Percentiles rank a stretch among this genome's conserved stretches.
These are phyloP conservation scores for Jackrogersella minutella DNA, from an alignment of 495 filamentous ascomycete species.

Conservation along the genomic window DNA sequence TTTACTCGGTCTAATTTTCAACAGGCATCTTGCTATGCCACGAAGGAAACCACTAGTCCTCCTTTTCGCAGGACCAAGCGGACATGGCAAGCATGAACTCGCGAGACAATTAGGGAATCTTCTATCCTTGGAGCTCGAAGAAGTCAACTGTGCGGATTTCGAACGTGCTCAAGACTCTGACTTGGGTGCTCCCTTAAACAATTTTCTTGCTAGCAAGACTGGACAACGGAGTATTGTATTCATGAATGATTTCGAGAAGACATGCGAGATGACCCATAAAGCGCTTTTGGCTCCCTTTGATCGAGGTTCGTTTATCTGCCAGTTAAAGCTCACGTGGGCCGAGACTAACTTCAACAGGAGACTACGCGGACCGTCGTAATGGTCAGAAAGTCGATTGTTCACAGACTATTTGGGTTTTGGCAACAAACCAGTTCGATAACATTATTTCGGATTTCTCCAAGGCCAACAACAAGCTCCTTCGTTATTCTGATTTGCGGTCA, in stretches of 20 bases:
- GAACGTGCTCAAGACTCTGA: conserved; percentile 47
- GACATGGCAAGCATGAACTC: conserved; percentile 64
- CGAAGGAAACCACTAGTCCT: conserved; percentile 50
- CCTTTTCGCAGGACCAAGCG: conserved; percentile 58
- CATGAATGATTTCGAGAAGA: conserved; percentile 68
- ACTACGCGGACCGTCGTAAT: conserved; percentile 58
- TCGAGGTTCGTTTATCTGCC: conserved; percentile 44
- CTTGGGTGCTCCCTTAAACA: conserved; percentile 58
- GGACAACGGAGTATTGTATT: conserved; percentile 58
- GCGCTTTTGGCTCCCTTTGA: conserved; percentile 57
- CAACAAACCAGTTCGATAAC: conserved; percentile 58
- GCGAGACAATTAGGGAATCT: conserved; percentile 53
- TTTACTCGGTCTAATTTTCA: background rate
- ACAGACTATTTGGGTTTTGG: conserved; percentile 65
- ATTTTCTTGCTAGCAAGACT: conserved; percentile 57
- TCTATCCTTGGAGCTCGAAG: conserved; percentile 51
- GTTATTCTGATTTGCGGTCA: conserved; percentile 24
- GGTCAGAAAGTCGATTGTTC: conserved; percentile 56
- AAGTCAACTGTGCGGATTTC: conserved; percentile 56
- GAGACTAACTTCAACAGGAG: conserved; percentile 14
- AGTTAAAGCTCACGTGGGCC: conserved; percentile 26
- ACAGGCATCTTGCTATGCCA: conserved; percentile 31
- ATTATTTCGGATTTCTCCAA: conserved; percentile 51
- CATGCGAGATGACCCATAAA: conserved; percentile 50
- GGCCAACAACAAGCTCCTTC: conserved; percentile 35